Conservation (phyloP, 768 basidiomycete species). For the Trichaptum fuscoviolaceum region DNA sequence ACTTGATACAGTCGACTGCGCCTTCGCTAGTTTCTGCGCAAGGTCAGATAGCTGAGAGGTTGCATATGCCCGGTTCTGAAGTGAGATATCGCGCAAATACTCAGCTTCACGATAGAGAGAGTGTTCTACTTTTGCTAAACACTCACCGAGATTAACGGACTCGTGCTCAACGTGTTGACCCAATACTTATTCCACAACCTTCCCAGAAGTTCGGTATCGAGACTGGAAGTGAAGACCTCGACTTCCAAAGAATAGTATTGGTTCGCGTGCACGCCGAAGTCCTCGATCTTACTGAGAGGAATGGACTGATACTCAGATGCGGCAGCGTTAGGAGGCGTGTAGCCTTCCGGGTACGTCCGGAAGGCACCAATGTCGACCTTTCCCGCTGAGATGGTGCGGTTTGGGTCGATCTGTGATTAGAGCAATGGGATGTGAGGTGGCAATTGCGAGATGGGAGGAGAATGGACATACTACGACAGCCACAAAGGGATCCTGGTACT, state of each 20-base stretch:
- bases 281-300: slow-evolving; percentile 94
- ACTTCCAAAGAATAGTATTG: slow-evolving; percentile 94
- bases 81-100: neutral
- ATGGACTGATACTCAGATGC: slow-evolving; percentile 93
- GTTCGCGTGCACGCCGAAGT: slow-evolving; percentile 97
- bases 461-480: slow-evolving; percentile 78
- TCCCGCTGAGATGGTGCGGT: slow-evolving; percentile 96
- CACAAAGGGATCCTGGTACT: slow-evolving; percentile 93
- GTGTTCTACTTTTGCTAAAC: too few relatives aligned
- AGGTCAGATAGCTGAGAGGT: slow-evolving; percentile 88
- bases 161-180: slow-evolving; percentile 95
- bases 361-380: slow-evolving; percentile 99
- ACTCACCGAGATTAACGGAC: slow-evolving; percentile 83
- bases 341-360: slow-evolving; percentile 94
- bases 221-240: slow-evolving; percentile 87
- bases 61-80: slow-evolving; percentile 88
- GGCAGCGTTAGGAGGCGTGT: slow-evolving; percentile 69
- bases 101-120: too few relatives aligned
- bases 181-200: slow-evolving; percentile 99
- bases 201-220: slow-evolving; percentile 84
- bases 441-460: slow-evolving; percentile 1
- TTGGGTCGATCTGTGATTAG: slow-evolving; percentile 79
- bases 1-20: slow-evolving; percentile 48
- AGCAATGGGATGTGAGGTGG: neutral
- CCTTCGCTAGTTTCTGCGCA: slow-evolving; percentile 81